Conservation (phyloP, 768 basidiomycete species). For the Hypholoma sublateritium region DNA sequence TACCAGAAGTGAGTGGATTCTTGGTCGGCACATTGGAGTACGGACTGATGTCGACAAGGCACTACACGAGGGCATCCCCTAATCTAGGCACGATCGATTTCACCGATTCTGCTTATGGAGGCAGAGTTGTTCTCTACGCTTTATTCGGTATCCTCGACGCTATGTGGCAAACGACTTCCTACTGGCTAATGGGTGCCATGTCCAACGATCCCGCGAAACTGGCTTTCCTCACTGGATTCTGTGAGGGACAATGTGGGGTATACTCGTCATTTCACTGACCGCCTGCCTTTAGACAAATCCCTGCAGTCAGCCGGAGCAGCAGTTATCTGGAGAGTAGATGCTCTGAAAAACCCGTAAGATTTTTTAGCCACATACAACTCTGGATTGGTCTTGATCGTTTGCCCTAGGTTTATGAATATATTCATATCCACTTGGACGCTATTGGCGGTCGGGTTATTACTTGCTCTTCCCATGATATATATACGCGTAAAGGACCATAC, state of each 20-base stretch:
- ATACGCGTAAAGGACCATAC: constrained; percentile 64
- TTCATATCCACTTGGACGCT: constrained; percentile 77
- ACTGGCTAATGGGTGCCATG: constrained; percentile 87
- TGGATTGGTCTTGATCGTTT: neutral
- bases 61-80: constrained; percentile 56
- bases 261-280: neutral
- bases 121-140: constrained; percentile 61
- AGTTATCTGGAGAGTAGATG: constrained; percentile 72
- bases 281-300: constrained; percentile 38
- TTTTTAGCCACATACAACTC: neutral
- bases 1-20: constrained; percentile 60
- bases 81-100: constrained; percentile 57
- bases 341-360: constrained; percentile 55
- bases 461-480: constrained; percentile 72
- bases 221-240: constrained; percentile 79
- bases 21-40: neutral
- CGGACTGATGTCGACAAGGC: constrained; percentile 20
- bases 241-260: constrained; percentile 40
- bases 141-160: constrained; percentile 76
- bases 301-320: constrained; percentile 80
- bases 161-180: constrained; percentile 83
- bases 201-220: constrained; percentile 80
- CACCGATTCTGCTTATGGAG: constrained; percentile 50
- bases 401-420: constrained; percentile 59
- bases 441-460: constrained; percentile 60